Conservation (phyloP, 768 basidiomycete species). For the Asterophora parasitica region DNA sequence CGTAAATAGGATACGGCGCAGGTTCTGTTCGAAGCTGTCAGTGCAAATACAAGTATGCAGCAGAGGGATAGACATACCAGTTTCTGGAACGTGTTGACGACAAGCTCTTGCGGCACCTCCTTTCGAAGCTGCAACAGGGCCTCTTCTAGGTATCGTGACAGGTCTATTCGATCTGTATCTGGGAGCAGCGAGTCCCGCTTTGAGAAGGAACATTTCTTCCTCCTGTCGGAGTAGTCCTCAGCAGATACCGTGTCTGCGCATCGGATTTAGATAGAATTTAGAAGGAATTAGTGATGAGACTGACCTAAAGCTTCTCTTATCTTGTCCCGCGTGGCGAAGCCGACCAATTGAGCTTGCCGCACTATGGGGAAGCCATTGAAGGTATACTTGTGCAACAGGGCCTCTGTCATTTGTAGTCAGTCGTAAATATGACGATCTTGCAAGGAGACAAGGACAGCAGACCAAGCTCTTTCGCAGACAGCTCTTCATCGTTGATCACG, state of each 20-base stretch:
- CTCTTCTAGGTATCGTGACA: constrained; percentile 38
- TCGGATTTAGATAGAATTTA: not conserved
- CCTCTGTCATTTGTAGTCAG: constrained; percentile 23
- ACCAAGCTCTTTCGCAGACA: constrained; percentile 49
- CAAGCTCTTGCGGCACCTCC: constrained; percentile 65
- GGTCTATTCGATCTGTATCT: constrained; percentile 28
- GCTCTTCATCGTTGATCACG: constrained; percentile 46
- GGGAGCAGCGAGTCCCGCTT: constrained; percentile 22
- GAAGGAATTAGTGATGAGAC: constrained; percentile 4
- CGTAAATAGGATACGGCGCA: constrained; percentile 66
- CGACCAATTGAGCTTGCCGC: constrained; percentile 44
- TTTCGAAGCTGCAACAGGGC: constrained; percentile 59
- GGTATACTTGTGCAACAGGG: constrained; percentile 36
- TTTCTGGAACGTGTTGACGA: constrained; percentile 73
- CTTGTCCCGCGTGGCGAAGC: constrained; percentile 57
- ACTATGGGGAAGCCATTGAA: constrained; percentile 69
- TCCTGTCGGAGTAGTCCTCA: constrained; percentile 23
- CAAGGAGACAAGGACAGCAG: not conserved
- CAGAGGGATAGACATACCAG: constrained; percentile 34
- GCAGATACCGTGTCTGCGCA: constrained; percentile 25
- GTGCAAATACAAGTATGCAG: not conserved
- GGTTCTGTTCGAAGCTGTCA: constrained; percentile 38
- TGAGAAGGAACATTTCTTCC: constrained; percentile 41
- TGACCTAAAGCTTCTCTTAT: constrained; percentile 35
- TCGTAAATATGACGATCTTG: not conserved